These are phyloP conservation scores for Saccharomyces hybrid DNA, from an alignment of 1,139 yeast species.

Conservation along the genomic window DNA sequence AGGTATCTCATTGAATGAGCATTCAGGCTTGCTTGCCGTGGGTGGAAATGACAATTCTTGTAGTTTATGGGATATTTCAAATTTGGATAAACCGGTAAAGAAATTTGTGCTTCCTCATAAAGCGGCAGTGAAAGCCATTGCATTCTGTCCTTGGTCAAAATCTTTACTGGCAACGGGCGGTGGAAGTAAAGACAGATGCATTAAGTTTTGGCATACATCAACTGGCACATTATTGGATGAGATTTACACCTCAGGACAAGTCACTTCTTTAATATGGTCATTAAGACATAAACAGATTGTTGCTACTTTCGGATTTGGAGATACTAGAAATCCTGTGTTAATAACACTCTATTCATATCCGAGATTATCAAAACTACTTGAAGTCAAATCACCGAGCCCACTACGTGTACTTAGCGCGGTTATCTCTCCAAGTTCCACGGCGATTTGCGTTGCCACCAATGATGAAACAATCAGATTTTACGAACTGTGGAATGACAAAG, in stretches of 20 bases:
- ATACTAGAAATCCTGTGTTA: conserved; percentile 39
- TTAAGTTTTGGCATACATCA: conserved; percentile 76
- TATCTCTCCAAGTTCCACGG: conserved; percentile 52
- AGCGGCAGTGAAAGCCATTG: conserved; percentile 77
- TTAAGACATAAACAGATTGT: conserved; percentile 51
- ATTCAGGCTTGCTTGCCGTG: conserved; percentile 48
- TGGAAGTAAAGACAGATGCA: conserved; percentile 63
- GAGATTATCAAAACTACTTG: conserved; percentile 41
- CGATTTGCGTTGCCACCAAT: conserved; percentile 65
- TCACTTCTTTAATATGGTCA: conserved; percentile 79
- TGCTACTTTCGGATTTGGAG: conserved; percentile 78
- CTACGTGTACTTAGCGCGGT: conserved; percentile 60
- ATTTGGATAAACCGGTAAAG: conserved; percentile 37
- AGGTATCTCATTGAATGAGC: conserved; percentile 50
- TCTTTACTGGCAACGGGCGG: conserved; percentile 75
- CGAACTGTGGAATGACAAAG: conserved; percentile 50
- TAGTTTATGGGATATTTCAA: conserved; percentile 54
- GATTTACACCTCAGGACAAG: conserved; percentile 57
- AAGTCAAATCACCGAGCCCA: conserved; percentile 47
- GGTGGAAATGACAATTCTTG: conserved; percentile 74
- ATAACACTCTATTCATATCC: conserved; percentile 64
- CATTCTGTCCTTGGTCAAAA: conserved; percentile 75
- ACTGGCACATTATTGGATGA: conserved; percentile 62
- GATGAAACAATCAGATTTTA: conserved; percentile 73
- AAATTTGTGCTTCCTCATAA: conserved; percentile 47